A percentile compares a stretch with the other conserved stretches of the same genome.
These are phyloP conservation scores for Salix koriyanagi DNA, from an alignment of 345 rosid genomes.

Conservation along the genomic window DNA sequence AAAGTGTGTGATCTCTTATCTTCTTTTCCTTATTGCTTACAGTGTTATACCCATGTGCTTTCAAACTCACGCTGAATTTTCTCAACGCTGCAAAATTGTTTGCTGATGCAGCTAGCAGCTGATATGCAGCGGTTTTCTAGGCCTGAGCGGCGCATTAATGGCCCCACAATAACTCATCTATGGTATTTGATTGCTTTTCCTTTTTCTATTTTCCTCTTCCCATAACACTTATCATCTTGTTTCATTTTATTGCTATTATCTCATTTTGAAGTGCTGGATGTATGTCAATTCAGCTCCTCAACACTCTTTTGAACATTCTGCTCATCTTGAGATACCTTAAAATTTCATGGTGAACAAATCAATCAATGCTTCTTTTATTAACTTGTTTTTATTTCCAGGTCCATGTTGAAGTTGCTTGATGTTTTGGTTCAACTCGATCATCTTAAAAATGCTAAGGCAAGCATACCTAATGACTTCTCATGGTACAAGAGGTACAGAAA, in stretches of 20 bases:
- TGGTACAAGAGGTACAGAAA: constrained; percentile 88
- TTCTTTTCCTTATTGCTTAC: constrained; percentile 1
- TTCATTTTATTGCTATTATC: neutral
- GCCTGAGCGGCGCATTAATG: constrained; percentile 95
- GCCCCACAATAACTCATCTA: constrained; percentile 90
- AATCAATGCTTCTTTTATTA: constrained; percentile 9
- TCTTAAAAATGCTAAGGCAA: constrained; percentile 98
- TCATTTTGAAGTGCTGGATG: constrained; percentile 6
- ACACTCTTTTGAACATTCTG: neutral
- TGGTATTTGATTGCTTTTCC: constrained; percentile 43
- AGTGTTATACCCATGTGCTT: neutral
- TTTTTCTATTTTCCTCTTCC: neutral
- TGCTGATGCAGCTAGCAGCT: constrained; percentile 80
- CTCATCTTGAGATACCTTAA: neutral
- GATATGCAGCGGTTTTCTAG: constrained; percentile 99
- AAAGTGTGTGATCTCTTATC: constrained; percentile 44
- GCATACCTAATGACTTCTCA: constrained; percentile 98
- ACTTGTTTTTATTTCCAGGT: constrained; percentile 46
- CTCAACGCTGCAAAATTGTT: constrained; percentile 8
- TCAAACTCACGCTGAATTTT: constrained; percentile 1
- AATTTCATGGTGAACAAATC: neutral
- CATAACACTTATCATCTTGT: neutral
- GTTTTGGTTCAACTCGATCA: constrained; percentile 97
- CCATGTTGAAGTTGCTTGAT: constrained; percentile 93
- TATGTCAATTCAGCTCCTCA: neutral